These are phyloP conservation scores for Turnera subulata DNA, from an alignment of 345 rosid genomes.

Conservation along the genomic window DNA sequence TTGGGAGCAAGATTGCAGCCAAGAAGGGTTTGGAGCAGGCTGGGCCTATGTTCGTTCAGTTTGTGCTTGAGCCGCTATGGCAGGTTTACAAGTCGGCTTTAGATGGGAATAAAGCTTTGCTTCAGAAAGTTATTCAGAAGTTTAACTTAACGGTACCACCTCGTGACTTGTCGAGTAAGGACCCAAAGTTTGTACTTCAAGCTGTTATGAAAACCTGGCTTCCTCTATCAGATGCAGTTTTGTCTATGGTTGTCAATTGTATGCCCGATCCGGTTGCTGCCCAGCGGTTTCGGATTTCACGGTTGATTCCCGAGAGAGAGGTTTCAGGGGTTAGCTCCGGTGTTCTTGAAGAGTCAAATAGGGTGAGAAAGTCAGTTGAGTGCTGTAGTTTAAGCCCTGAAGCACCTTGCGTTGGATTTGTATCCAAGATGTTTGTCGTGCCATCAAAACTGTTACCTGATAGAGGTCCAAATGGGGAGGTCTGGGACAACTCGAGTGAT, in stretches of 20 bases:
- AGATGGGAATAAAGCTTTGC: slow-evolving; percentile 52
- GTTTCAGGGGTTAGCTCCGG: slow-evolving; percentile 38
- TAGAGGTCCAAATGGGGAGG: slow-evolving; percentile 65
- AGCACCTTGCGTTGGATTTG: slow-evolving; percentile 79
- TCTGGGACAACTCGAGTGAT: slow-evolving; percentile 41
- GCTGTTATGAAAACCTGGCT: slow-evolving; percentile 92
- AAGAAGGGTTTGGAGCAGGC: slow-evolving; percentile 46
- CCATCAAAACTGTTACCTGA: slow-evolving; percentile 76
- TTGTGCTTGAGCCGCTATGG: slow-evolving; percentile 95
- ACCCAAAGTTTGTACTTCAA: slow-evolving; percentile 73
- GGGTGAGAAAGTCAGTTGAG: slow-evolving; percentile 70
- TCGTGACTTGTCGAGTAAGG: slow-evolving; percentile 86
- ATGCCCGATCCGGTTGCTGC: slow-evolving; percentile 81
- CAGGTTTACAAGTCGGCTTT: slow-evolving; percentile 73
- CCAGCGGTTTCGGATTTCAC: slow-evolving; percentile 58
- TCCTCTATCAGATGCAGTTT: slow-evolving; percentile 77
- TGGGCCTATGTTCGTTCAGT: slow-evolving; percentile 93
- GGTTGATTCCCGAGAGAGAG: slow-evolving; percentile 74
- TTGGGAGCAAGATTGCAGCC: slow-evolving; percentile 61
- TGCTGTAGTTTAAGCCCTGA: slow-evolving; percentile 59
- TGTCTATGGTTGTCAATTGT: slow-evolving; percentile 85
- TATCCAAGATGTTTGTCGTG: slow-evolving; percentile 91
- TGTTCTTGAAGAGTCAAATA: slow-evolving; percentile 59
- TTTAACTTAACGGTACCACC: slow-evolving; percentile 66
- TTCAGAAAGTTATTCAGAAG: slow-evolving; percentile 64